These are phyloP conservation scores for Mortierella sp. DNA, from an alignment of 371 early-diverging fungal genomes.

Conservation along the genomic window DNA sequence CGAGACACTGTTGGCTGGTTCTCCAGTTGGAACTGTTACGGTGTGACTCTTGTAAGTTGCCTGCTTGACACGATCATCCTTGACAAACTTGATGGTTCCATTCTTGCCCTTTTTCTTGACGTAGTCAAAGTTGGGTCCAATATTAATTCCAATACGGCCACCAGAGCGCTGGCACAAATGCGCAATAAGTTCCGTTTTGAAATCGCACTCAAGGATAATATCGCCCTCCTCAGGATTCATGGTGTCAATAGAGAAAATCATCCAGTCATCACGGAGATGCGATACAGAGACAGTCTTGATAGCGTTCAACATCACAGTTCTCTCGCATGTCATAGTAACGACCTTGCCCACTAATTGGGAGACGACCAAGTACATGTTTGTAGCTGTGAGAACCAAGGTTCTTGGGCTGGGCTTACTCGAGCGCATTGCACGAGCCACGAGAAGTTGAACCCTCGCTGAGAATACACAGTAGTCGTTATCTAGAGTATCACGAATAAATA, in stretches of 20 bases:
- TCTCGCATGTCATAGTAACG: slow-evolving; percentile 65
- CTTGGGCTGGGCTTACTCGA: slow-evolving; percentile 85
- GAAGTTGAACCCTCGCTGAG: slow-evolving; percentile 72
- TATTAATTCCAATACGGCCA: slow-evolving; percentile 70
- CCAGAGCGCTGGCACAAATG: slow-evolving; percentile 69
- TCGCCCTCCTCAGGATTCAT: slow-evolving; percentile 58
- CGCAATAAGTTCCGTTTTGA: slow-evolving; percentile 91
- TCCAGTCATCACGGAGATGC: slow-evolving; percentile 86
- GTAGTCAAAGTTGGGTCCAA: slow-evolving; percentile 72
- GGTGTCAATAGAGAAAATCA: slow-evolving; percentile 59
- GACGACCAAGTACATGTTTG: slow-evolving; percentile 70
- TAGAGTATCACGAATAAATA: neutral
- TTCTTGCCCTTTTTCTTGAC: slow-evolving; percentile 82
- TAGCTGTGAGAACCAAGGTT: slow-evolving; percentile 74
- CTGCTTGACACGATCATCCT: slow-evolving; percentile 75
- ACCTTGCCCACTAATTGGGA: slow-evolving; percentile 70
- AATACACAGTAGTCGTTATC: slow-evolving; percentile 74
- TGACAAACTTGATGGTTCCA: slow-evolving; percentile 81
- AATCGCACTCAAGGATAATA: slow-evolving; percentile 59
- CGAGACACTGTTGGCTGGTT: slow-evolving; percentile 74
- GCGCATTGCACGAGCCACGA: slow-evolving; percentile 84
- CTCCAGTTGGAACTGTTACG: slow-evolving; percentile 77
- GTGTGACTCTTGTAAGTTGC: slow-evolving; percentile 84
- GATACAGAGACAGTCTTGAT: slow-evolving; percentile 74
- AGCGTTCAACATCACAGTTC: slow-evolving; percentile 63